Conservation (phyloP, 805 yeast genomes). For the Diddensiella santjacobensis region DNA sequence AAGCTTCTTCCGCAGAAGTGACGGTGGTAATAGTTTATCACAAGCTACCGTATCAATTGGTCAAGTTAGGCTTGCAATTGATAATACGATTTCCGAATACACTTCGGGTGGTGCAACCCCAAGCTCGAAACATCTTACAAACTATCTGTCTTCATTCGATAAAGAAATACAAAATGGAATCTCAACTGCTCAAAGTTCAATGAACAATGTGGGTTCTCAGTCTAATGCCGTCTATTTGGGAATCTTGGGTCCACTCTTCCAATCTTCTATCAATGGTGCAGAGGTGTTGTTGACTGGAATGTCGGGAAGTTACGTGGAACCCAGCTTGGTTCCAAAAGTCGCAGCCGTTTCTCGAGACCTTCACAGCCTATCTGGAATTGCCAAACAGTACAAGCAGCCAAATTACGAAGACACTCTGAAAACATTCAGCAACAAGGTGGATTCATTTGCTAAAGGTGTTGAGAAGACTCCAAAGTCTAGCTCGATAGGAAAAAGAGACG, state of each 20-base stretch:
- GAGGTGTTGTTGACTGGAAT: constrained; percentile 30
- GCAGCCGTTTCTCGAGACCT: constrained; percentile 1
- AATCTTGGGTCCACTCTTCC: constrained; percentile 31
- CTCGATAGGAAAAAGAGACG: neutral
- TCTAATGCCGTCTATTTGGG: constrained; percentile 20
- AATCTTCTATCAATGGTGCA: constrained; percentile 32
- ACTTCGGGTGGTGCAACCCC: constrained; percentile 11
- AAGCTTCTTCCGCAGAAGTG: neutral
- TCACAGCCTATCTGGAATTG: constrained; percentile 7
- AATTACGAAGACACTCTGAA: neutral
- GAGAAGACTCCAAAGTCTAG: neutral
- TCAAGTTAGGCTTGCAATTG: neutral
- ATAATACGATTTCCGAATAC: neutral
- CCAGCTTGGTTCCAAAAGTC: constrained; percentile 10
- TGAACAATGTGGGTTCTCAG: constrained; percentile 13
- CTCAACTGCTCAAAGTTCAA: constrained; percentile 22
- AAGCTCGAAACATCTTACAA: constrained; percentile 16
- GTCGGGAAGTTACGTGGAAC: constrained; percentile 16
- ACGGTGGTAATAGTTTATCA: neutral
- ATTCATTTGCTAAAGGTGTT: constrained; percentile 1
- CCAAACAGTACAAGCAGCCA: neutral
- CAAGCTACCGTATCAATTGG: neutral
- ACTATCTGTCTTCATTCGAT: constrained; percentile 32
- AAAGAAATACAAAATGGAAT: constrained; percentile 33
- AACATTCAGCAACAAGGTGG: neutral